Percentiles rank a stretch among this genome's conserved stretches.
These are phyloP conservation scores for Eucalyptus polybractea DNA, from an alignment of 345 rosid genomes.

Conservation along the genomic window DNA sequence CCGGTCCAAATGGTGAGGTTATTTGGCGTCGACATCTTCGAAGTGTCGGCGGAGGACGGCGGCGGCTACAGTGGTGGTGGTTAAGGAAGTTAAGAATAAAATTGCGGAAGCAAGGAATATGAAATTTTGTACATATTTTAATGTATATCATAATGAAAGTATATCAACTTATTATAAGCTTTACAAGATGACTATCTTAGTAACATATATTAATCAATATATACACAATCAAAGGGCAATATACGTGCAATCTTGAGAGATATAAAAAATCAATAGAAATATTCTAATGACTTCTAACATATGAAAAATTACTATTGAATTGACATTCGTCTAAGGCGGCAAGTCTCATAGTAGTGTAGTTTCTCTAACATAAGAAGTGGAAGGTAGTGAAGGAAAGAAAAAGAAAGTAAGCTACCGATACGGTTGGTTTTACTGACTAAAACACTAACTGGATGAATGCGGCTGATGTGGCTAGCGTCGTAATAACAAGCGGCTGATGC, in stretches of 20 bases:
- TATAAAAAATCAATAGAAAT: background rate
- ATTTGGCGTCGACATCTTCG: slow-evolving; percentile 44
- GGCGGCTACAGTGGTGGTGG: slow-evolving; percentile 3
- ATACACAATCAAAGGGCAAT: rapidly evolving
- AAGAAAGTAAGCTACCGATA: too few species aligned
- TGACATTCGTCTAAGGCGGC: background rate
- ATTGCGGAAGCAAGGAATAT: background rate
- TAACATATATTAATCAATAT: too few species aligned
- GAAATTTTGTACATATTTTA: background rate
- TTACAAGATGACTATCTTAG: background rate
- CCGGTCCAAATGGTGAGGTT: slow-evolving; percentile 48
- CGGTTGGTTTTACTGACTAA: background rate
- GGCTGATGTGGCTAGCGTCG: background rate
- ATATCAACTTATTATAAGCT: background rate
- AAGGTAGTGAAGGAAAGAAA: background rate
- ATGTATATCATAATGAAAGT: background rate
- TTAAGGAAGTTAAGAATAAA: background rate
- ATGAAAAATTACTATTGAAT: background rate
- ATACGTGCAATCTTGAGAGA: background rate
- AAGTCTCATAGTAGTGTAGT: background rate
- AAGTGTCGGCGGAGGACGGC: background rate
- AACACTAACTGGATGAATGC: background rate
- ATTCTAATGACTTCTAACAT: background rate
- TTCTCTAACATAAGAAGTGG: background rate
- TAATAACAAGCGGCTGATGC: background rate